These are phyloP conservation scores for Trichaptum fuscoviolaceum DNA, from an alignment of 768 basidiomycete species.

Conservation along the genomic window DNA sequence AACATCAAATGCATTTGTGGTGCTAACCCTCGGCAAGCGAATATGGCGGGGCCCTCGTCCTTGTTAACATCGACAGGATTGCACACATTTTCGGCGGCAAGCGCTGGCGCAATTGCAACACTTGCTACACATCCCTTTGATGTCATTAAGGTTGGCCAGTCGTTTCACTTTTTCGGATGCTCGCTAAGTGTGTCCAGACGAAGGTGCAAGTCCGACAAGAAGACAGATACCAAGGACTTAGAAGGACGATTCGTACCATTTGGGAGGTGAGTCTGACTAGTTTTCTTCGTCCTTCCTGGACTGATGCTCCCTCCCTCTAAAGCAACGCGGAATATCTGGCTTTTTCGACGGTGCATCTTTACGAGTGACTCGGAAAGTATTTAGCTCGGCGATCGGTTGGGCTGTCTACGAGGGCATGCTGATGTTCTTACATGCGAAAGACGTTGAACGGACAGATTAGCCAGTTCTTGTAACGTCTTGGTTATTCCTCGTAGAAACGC, in stretches of 20 bases:
- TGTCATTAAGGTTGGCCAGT: slow-evolving; percentile 69
- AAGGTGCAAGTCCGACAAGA: slow-evolving; percentile 88
- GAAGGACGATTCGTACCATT: slow-evolving; percentile 58
- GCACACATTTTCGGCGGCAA: slow-evolving; percentile 65
- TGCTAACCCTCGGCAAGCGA: slow-evolving; percentile 5
- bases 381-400: slow-evolving; percentile 91
- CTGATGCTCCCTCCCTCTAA: slow-evolving; percentile 5
- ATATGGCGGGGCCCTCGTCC: slow-evolving; percentile 32
- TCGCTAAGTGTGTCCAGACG: slow-evolving; percentile 44
- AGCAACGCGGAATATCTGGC: slow-evolving; percentile 78
- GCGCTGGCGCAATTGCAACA: slow-evolving; percentile 81
- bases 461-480: neutral
- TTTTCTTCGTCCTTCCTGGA: neutral
- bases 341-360: slow-evolving; percentile 86
- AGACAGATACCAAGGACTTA: slow-evolving; percentile 66
- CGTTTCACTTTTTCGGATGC: slow-evolving; percentile 7
- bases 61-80: slow-evolving; percentile 43
- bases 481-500: neutral
- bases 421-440: slow-evolving; percentile 40
- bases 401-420: slow-evolving; percentile 80
- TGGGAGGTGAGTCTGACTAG: slow-evolving; percentile 48
- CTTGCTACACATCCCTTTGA: slow-evolving; percentile 89
- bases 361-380: slow-evolving; percentile 78
- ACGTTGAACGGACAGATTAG: slow-evolving; percentile 1
- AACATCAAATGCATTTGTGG: neutral